Conservation (phyloP, 169 alveolate species). For the Plasmodium berghei region DNA sequence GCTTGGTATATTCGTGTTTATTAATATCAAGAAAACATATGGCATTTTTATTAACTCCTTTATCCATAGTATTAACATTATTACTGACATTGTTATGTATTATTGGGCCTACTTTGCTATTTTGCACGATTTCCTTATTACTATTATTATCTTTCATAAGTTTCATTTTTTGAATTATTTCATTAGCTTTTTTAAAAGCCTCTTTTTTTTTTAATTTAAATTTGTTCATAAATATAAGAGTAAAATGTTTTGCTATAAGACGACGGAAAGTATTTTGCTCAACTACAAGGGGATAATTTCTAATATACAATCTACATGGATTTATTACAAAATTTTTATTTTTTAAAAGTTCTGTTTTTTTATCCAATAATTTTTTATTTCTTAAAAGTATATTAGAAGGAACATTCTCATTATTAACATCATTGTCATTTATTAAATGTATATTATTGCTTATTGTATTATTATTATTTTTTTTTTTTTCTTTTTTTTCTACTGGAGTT, state of each 20-base stretch:
- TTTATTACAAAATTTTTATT: constrained; percentile 71
- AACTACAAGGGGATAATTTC: constrained; percentile 62
- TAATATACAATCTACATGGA: constrained; percentile 72
- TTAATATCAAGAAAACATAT: constrained; percentile 72
- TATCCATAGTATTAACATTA: neutral
- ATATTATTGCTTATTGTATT: constrained; percentile 49
- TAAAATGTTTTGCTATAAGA: constrained; percentile 56
- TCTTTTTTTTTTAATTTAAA: constrained; percentile 67
- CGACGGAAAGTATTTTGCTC: constrained; percentile 56
- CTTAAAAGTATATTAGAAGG: constrained; percentile 33
- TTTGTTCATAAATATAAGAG: constrained; percentile 73
- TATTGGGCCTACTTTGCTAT: neutral
- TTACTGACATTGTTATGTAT: constrained; percentile 5
- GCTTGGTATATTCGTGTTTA: constrained; percentile 65
- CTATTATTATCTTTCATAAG: constrained; percentile 21
- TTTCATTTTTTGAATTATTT: constrained; percentile 67
- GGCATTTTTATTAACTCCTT: constrained; percentile 8
- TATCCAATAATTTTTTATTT: constrained; percentile 48
- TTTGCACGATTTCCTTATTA: neutral
- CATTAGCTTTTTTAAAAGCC: constrained; percentile 49
- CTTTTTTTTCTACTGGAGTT: constrained; percentile 7
- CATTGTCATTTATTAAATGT: constrained; percentile 56
- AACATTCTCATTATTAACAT: constrained; percentile 60
- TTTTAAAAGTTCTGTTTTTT: constrained; percentile 68
- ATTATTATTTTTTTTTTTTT: constrained; percentile 30